A percentile compares a stretch with the other conserved stretches of the same genome.
phyloP scores from a whole-genome alignment of 352 stramenopile species.

The Phytophthora citrophthora region DNA sequence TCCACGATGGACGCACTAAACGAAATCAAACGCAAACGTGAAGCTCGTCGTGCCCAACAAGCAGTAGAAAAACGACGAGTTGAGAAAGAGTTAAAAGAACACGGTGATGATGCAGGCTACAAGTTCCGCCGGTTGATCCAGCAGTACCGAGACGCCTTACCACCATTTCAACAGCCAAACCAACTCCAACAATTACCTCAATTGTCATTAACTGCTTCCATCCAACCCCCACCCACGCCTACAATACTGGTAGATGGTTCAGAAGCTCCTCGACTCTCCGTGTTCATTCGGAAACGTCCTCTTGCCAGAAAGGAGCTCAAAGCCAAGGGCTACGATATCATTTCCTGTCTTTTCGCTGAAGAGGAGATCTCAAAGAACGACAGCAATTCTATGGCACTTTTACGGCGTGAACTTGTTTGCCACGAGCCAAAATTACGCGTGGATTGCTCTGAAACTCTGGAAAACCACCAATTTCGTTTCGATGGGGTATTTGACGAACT shows the following conservation, averaged over 20 bases:
- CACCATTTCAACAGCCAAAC: slow-evolving; percentile 33
- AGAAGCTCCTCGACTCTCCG: slow-evolving; percentile 45
- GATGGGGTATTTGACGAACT: slow-evolving; percentile 93
- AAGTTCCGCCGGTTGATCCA: slow-evolving; percentile 79
- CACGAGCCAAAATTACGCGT: slow-evolving; percentile 81
- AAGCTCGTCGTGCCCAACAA: slow-evolving; percentile 61
- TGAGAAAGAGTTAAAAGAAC: slow-evolving; percentile 62
- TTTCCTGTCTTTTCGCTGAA: slow-evolving; percentile 51
- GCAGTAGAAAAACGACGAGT: slow-evolving; percentile 74
- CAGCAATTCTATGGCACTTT: background rate
- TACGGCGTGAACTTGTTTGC: slow-evolving; percentile 60
- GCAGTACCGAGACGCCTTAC: slow-evolving; percentile 54
- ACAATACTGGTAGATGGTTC: slow-evolving; percentile 8
- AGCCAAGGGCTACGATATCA: slow-evolving; percentile 70
- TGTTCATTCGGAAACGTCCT: slow-evolving; percentile 77
- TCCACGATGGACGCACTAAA: slow-evolving; percentile 62
- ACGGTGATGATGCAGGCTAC: slow-evolving; percentile 77
- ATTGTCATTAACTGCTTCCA: slow-evolving; percentile 22
- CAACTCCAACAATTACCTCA: slow-evolving; percentile 29
- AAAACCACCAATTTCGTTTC: slow-evolving; percentile 78
- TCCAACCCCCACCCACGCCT: slow-evolving; percentile 25
- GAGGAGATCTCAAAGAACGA: background rate
- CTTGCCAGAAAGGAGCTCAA: slow-evolving; percentile 73
- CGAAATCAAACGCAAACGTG: slow-evolving; percentile 77
- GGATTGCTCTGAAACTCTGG: slow-evolving; percentile 68